Evolutionary conservation across 2,329 filamentous ascomycete species (phyloP).

Genomic region (Fusarium tricinctum): DNA sequence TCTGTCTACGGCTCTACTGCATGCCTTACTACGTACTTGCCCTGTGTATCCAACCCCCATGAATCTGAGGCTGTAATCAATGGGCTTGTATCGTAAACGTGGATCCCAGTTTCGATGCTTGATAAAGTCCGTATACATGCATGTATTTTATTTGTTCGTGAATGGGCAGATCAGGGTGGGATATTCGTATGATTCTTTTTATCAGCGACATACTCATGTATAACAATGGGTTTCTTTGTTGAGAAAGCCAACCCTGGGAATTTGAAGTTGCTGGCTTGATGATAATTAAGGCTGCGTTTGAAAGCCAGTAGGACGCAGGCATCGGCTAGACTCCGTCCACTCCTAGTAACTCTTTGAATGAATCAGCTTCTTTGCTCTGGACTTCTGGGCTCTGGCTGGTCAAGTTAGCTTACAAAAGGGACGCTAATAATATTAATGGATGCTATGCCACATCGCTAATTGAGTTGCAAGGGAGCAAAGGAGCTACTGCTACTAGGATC

Average conservation of each 20-base stretch:
- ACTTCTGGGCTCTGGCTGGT: background rate
- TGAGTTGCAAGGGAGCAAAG: slow-evolving; percentile 31
- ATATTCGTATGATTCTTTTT: background rate
- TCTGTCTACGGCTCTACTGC: background rate
- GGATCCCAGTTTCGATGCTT: background rate
- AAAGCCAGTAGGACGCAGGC: slow-evolving; percentile 10
- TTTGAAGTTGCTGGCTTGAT: slow-evolving; percentile 20
- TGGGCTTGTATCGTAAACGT: background rate
- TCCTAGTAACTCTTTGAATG: slow-evolving; percentile 2
- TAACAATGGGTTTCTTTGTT: slow-evolving; percentile 6
- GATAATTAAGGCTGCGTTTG: slow-evolving; percentile 2
- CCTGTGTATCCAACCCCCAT: background rate
- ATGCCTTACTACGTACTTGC: slow-evolving; percentile 1
- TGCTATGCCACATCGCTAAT: slow-evolving; percentile 31
- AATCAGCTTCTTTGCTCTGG: slow-evolving; percentile 6
- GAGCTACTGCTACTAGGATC: slow-evolving; percentile 15
- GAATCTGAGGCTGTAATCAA: background rate
- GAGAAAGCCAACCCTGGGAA: slow-evolving; percentile 14
- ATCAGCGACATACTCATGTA: slow-evolving; percentile 25
- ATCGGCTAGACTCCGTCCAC: slow-evolving; percentile 26
- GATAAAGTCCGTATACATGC: background rate
- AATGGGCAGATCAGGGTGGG: slow-evolving; percentile 11
- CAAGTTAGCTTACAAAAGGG: slow-evolving; percentile 37
- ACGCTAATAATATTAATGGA: slow-evolving; percentile 11
- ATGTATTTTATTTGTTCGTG: background rate